Evolutionary conservation across 139 green algal genomes (phyloP).

Genomic region (Chlorella ohadii): DNA sequence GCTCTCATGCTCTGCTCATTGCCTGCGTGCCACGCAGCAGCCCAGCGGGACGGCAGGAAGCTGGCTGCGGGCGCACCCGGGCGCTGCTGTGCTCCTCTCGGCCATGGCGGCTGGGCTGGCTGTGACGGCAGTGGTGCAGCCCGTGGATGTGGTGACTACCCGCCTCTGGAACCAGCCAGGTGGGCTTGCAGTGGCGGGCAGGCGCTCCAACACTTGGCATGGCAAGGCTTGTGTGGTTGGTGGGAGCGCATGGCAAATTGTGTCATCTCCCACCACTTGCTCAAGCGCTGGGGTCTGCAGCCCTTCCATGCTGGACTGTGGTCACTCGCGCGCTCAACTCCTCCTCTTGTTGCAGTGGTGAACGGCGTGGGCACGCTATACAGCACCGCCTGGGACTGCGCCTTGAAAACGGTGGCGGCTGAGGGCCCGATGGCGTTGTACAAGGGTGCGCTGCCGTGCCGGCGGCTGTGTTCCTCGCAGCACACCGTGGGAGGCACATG

Average conservation of each 20-base stretch:
- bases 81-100: background rate
- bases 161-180: conserved; percentile 36
- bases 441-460: conserved; percentile 17
- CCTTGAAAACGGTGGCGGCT: background rate
- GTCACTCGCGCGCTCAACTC: too few species aligned
- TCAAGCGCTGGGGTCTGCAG: too few species aligned
- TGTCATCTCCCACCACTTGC: too few species aligned
- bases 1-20: too few species aligned
- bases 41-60: background rate
- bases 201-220: too few species aligned
- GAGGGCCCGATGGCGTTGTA: conserved; percentile 18
- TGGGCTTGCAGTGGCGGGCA: background rate
- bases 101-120: conserved; percentile 26
- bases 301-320: too few species aligned
- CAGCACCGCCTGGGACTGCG: conserved; percentile 5
- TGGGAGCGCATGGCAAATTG: too few species aligned
- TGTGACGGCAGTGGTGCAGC: conserved; percentile 22
- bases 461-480: too few species aligned
- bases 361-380: conserved; percentile 19
- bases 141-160: conserved; percentile 25
- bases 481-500: too few species aligned
- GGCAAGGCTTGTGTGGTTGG: too few species aligned
- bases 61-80: conserved; percentile 3
- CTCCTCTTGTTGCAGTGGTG: conserved; percentile 20
- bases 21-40: background rate